Base-by-base conservation (phyloP, 345 rosid species). In the Lepidium sativum region DNA sequence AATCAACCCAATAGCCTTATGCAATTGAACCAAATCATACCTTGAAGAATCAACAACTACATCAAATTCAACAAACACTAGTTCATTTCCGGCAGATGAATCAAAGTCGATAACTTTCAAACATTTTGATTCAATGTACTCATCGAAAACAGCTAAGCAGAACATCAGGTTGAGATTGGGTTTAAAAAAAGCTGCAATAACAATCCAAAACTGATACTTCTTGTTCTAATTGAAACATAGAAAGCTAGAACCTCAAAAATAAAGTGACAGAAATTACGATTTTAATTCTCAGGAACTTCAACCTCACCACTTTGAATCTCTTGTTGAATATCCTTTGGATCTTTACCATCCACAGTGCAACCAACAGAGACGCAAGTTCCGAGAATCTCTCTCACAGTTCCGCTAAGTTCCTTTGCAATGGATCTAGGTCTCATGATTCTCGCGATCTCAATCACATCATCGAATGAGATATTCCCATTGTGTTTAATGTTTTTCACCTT, bases 331-430 rank as follows among this genome's bases (percentile, higher is more conserved):
- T 82, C 86, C 78, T 75, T 82, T 0, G 87, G 87, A 69, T 84
- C 81, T 69, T 86, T 86, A 6, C 86, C 89, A 69, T 86, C 92
- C 1, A 86, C 92, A 14, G 84, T 84, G 39, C 92, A 86, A 5
- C 92, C 92, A 15, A 86, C 92, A 0, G 89, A 84, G 0, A 86
- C 92, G 16, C 92, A 86, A 9, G 92, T 86, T 3, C 92, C 92
- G 7, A 86, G 51, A 31, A 86, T 86, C 81, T 86, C 92, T 61
- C 85, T 86, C 53, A 86, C 89, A 1, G 86, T 77, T 0, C 92
- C 87, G 3, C 78, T 73, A 42, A 86, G 45, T 6, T 86, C 82
- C 79, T 84, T 84, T 6, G 89, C 92, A 65, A 84, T 86, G 6
- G 89, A 84, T 68, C 92, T 82, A 5, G 83, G 86, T 44, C 65